A percentile compares a stretch with the other conserved stretches of the same genome.
phyloP scores from a whole-genome alignment of 768 basidiomycete genomes.

The Heimioporus sp. region DNA sequence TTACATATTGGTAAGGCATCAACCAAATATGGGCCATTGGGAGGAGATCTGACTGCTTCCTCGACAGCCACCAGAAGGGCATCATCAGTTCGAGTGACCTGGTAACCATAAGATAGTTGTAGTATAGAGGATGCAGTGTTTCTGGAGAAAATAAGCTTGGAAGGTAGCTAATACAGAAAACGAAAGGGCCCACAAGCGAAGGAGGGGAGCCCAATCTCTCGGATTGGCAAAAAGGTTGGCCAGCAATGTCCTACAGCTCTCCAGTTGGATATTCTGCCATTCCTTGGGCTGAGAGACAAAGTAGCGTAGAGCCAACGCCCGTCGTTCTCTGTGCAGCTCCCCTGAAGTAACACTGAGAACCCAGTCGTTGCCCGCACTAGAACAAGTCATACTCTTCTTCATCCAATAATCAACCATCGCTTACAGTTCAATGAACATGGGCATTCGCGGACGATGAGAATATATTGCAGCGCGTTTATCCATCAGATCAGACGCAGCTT shows the following conservation, averaged over 20 bases:
- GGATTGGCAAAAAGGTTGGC: neutral
- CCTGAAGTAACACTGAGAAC: constrained; percentile 1
- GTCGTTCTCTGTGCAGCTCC: constrained; percentile 8
- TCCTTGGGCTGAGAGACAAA: constrained; percentile 7
- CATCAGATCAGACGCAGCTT: constrained; percentile 6
- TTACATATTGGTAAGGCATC: constrained; percentile 4
- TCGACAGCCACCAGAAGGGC: constrained; percentile 1
- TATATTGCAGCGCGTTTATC: neutral
- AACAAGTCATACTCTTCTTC: neutral
- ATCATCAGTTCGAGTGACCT: constrained; percentile 1
- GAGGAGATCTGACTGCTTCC: neutral
- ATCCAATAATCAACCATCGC: too few species aligned
- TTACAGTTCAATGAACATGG: neutral
- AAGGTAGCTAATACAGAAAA: too few species aligned
- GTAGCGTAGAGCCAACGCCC: constrained; percentile 9
- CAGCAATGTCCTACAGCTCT: constrained; percentile 1
- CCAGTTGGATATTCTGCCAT: constrained; percentile 8
- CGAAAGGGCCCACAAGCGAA: neutral
- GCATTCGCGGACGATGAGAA: neutral
- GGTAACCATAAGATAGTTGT: neutral
- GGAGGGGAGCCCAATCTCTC: neutral
- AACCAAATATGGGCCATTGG: constrained; percentile 6
- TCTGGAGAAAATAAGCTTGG: neutral
- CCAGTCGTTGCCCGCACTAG: neutral
- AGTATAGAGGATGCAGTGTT: neutral